phyloP scores from a whole-genome alignment of 176 grass and related monocot genomes.

The Lolium multiflorum region DNA sequence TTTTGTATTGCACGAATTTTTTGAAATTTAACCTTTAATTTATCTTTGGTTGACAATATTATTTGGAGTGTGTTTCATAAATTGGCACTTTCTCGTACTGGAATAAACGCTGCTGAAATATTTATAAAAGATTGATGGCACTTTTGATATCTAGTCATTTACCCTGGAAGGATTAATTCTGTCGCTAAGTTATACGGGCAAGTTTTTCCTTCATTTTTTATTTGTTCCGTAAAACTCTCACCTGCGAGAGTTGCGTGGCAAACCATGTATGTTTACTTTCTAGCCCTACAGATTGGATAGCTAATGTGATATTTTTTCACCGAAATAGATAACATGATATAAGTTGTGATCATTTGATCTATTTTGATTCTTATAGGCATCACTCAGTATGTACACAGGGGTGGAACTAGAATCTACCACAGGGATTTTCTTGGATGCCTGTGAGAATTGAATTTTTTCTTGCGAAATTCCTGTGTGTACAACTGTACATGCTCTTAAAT shows the following conservation, averaged over 20 bases:
- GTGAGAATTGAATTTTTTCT: neutral
- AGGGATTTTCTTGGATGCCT: neutral
- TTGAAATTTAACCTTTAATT: neutral
- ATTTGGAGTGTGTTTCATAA: neutral
- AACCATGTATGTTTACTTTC: neutral
- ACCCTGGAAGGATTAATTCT: neutral
- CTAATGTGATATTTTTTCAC: neutral
- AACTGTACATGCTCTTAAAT: neutral
- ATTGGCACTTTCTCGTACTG: neutral
- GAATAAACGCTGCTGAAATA: neutral
- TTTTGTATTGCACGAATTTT: neutral
- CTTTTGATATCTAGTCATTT: constrained; percentile 16
- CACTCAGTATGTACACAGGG: neutral
- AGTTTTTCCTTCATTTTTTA: neutral
- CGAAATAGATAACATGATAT: neutral
- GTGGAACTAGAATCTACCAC: constrained; percentile 15
- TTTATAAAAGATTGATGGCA: neutral
- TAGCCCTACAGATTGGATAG: neutral
- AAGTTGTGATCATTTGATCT: neutral
- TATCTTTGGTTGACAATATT: neutral
- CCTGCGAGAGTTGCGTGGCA: neutral
- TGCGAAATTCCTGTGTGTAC: neutral
- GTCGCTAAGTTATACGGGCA: neutral
- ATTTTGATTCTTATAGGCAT: neutral
- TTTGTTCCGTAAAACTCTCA: neutral